Evolutionary conservation across 768 basidiomycete species (phyloP).

Genomic region (Amanita pallidorosea): DNA sequence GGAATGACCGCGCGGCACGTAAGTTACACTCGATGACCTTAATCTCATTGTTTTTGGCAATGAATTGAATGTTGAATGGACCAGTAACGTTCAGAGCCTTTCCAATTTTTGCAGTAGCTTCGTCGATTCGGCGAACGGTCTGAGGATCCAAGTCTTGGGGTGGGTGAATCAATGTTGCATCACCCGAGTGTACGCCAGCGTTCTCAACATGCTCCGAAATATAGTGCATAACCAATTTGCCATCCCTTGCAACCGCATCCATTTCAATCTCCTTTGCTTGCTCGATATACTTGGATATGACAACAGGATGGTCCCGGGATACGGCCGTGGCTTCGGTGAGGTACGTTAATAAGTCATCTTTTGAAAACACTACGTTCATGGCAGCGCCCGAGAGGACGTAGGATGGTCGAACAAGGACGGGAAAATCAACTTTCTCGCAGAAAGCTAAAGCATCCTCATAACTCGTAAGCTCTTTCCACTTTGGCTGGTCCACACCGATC

Average conservation of each 20-base stretch:
- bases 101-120: conserved; percentile 95
- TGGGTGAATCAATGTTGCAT: conserved; percentile 95
- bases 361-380: conserved; percentile 97
- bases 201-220: conserved; percentile 99
- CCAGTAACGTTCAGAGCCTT: conserved; percentile 97
- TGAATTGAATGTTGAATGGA: conserved; percentile 99
- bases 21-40: conserved; percentile 99
- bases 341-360: conserved; percentile 85
- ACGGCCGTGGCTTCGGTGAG: conserved; percentile 93
- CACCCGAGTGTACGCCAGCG: conserved; percentile 97
- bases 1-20: conserved; percentile 95
- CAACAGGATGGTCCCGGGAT: conserved; percentile 82
- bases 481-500: conserved; percentile 96
- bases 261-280: conserved; percentile 99
- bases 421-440: conserved; percentile 90
- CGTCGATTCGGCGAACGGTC: conserved; percentile 92
- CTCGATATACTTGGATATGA: conserved; percentile 99
- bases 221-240: conserved; percentile 99
- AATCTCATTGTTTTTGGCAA: conserved; percentile 99
- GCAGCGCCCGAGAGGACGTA: conserved; percentile 99
- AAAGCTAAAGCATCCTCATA: conserved; percentile 82
- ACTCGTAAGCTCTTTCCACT: conserved; percentile 94
- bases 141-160: conserved; percentile 97
- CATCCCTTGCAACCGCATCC: conserved; percentile 96
- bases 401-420: conserved; percentile 93